Evolutionary conservation across 768 basidiomycete species (phyloP), one percentile per base, ranked within the genome.

Genomic region (Pulveroboletus ravenelii): DNA sequence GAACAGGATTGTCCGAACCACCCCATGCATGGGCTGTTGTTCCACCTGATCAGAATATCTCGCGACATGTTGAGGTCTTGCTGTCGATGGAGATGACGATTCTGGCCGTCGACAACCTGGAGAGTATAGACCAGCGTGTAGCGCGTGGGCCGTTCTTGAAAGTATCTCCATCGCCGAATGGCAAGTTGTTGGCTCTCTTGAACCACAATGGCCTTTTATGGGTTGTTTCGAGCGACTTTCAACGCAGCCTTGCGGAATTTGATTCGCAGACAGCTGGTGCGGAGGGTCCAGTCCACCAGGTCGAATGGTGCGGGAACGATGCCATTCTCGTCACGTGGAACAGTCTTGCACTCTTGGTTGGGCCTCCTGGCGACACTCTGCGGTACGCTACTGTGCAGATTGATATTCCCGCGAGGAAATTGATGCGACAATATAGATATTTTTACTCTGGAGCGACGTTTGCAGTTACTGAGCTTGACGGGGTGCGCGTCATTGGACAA

Each of bases 281-380:
- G 0, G 75, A 81, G 17, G 86, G 84, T 2, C 66, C 74, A 4
- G 76, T 89, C 3, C 74, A 75, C 32, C 85, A 87, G 56, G 84
- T 93, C 0, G 88, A 87, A 61, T 99, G 96, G 96, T 97, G 93
- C 65, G 94, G 94, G 1, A 92, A 93, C 62, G 94, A 99, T 68
- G 92, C 93, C 0, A 87, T 98, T 40, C 74, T 93, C 3, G 77
- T 96, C 15, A 85, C 85, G 17, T 97, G 93, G 91, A 80, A 82
- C 38, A 72, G 78, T 17, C 70, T 85, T 29, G 87, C 84, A 0
- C 72, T 93, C 3, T 74, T 99, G 29, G 90, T 96, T n/a, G 93
- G 95, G 6, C 96, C 96, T 13, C 88, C 82, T 49, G 93, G 93
- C 2, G 90, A 94, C 59, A 84, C 81, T 0, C 71, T 97, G 20